Conservation (phyloP, 768 basidiomycete species). For the Gymnopilus junonius region DNA sequence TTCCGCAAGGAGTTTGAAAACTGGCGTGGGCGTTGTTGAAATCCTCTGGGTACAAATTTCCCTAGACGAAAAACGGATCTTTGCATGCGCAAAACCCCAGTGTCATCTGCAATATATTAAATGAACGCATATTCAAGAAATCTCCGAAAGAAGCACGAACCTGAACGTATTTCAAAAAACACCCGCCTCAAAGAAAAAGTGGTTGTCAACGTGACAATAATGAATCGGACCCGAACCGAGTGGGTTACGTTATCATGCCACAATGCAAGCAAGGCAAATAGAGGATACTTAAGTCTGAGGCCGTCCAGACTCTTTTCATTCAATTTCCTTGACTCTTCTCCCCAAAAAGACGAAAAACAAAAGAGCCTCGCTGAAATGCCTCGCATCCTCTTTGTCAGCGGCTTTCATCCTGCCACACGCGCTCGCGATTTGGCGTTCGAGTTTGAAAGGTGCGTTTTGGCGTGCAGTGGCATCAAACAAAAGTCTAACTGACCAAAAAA, state of each 20-base stretch:
- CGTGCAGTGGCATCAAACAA: background rate
- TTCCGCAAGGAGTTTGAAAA: conserved; percentile 17
- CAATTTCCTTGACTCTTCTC: background rate
- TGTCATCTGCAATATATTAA: conserved; percentile 8
- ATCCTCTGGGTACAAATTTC: conserved; percentile 9
- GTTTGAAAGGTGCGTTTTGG: conserved; percentile 73
- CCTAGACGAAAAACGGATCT: conserved; percentile 10
- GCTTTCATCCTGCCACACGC: conserved; percentile 82
- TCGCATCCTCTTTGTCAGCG: conserved; percentile 87
- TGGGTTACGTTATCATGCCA: conserved; percentile 10
- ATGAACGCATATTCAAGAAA: background rate
- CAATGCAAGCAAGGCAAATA: conserved; percentile 25
- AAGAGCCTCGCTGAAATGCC: conserved; percentile 45
- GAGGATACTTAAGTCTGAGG: background rate
- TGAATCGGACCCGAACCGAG: background rate
- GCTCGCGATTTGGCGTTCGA: conserved; percentile 85
- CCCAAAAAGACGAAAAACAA: too few species aligned
- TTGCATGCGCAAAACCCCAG: conserved; percentile 12
- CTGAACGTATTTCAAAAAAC: conserved; percentile 1
- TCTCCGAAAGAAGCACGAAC: background rate
- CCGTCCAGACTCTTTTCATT: background rate
- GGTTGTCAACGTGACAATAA: too few species aligned
- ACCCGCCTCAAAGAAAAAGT: background rate
- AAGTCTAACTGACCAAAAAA: background rate
- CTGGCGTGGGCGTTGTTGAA: conserved; percentile 12